Base-by-base conservation (phyloP, 2,329 filamentous ascomycete genomes). In the Xylariaceae sp. region DNA sequence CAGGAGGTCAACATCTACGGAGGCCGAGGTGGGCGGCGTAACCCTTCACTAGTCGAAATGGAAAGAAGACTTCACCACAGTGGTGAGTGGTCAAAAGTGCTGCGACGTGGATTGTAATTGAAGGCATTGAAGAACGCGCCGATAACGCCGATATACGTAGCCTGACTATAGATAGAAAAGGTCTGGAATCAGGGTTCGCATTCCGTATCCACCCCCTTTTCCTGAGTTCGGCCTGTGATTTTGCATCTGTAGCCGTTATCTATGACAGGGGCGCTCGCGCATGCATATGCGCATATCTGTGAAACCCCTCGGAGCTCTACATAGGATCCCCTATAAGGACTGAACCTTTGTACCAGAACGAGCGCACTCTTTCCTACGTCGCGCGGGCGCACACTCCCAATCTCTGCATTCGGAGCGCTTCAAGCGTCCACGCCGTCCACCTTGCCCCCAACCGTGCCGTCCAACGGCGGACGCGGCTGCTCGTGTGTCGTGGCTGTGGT, bases 381-480 rank as follows among this genome's bases (percentile, higher is more conserved):
- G n/a, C n/a, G n/a, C n/a, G n/a, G n/a, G n/a, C n/a, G n/a, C n/a
- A n/a, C n/a, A n/a, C n/a, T n/a, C n/a, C n/a, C n/a, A n/a, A n/a
- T n/a, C n/a, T n/a, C n/a, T n/a, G n/a, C n/a, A n/a, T n/a, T n/a
- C n/a, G n/a, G n/a, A n/a, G n/a, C n/a, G n/a, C n/a, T 8, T 70
- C 58, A 73, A 44, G 68, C 64, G 51, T 63, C 61, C 3, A 73
- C 70, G 3, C 73, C 73, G 21, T 76, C 70, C 3, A 79, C 77
- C 43, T 73, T 73, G 0, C 75, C 76, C 1, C 63, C 72, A 0
- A 75, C 71, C 0, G 76, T 79, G 6, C 77, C 77, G 11, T 78
- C 73, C 55, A 77, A 48, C 0, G 76, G 72, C 32, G 76, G 76
- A 13, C 18, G 37, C 43, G 48, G 36, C 26, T 35, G 30, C 20